Base-by-base conservation (phyloP, 2,329 filamentous ascomycete genomes). In the Xylaria sp. region DNA sequence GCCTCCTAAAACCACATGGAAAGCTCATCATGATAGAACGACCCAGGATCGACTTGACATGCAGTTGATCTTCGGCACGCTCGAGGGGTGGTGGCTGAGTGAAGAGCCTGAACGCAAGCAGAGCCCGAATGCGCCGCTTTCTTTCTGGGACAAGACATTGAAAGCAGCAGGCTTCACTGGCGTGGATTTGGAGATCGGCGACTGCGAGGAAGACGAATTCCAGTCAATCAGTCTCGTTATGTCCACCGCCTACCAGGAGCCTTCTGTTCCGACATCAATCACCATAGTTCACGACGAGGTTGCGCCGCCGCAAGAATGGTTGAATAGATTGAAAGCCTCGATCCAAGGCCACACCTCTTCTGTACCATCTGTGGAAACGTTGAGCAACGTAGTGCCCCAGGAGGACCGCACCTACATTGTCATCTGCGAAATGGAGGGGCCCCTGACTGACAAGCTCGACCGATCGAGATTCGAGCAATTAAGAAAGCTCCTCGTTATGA, bases 11-110 rank as follows among this genome's bases (percentile, higher is more conserved):
- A 28, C 59, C 59, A 1, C 56, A 57, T 0, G 64, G 59, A 6
- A 61, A 52, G 23, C 42, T 68, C 15, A 2, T 65, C 1, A 28
- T 67, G 4, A 37, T 59, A 3, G 61, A 65, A 33, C 43, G 6
- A 64, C 60, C 8, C 25, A 21, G 11, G 53, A 61, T n/a, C 38
- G 25, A 4, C 52, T 61, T 2, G 52, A 58, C 14, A 25, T 23
- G 1, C 57, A 61, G 9, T n/a, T 65, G 2, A 47, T 54, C 4
- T 65, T 65, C 7, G 61, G 66, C 17, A 59, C 42, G 1, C 37
- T 66, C 3, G 55, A 60, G 2, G 58, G 57, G 2, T 68, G 61
- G 66, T 67, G 60, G 62, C 37, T 45, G 5, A 33, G 57, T 5
- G 60, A 63, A 28, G 63, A 67, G 38, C 25, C 38, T 2, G 51